These are phyloP conservation scores for Malus fusca DNA, from an alignment of 306 rosid species.

Conservation along the genomic window DNA sequence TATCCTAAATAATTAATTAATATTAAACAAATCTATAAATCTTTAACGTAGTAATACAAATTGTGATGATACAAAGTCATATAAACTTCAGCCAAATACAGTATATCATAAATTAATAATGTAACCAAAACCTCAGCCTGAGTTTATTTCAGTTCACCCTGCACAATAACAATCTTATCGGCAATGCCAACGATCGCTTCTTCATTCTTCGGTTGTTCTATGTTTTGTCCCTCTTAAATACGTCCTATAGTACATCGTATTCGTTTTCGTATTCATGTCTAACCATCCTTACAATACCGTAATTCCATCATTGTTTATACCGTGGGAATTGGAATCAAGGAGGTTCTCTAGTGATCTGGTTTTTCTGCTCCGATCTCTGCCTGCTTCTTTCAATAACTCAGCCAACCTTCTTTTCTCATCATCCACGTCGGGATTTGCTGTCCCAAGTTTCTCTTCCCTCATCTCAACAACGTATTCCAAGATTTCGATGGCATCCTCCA, in stretches of 20 bases:
- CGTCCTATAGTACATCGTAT: slow-evolving; percentile 11
- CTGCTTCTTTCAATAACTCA: slow-evolving; percentile 80
- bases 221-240: slow-evolving; percentile 16
- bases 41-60: neutral
- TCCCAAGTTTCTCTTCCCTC: slow-evolving; percentile 92
- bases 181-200: neutral
- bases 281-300: slow-evolving; percentile 20
- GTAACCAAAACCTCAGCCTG: slow-evolving; percentile 13
- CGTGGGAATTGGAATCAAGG: slow-evolving; percentile 40
- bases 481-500: slow-evolving; percentile 80
- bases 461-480: slow-evolving; percentile 62
- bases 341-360: slow-evolving; percentile 69
- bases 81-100: slow-evolving; percentile 16
- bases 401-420: slow-evolving; percentile 90
- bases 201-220: neutral
- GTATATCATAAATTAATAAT: slow-evolving; percentile 10
- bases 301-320: slow-evolving; percentile 15
- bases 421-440: slow-evolving; percentile 81
- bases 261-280: neutral
- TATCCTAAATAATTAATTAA: neutral
- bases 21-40: slow-evolving; percentile 1
- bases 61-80: slow-evolving; percentile 18
- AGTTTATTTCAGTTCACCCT: slow-evolving; percentile 16
- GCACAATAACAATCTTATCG: slow-evolving; percentile 19
- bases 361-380: slow-evolving; percentile 63